These are phyloP conservation scores for Elsinoe australis DNA, from an alignment of 2,329 filamentous ascomycete genomes.

Conservation along the genomic window DNA sequence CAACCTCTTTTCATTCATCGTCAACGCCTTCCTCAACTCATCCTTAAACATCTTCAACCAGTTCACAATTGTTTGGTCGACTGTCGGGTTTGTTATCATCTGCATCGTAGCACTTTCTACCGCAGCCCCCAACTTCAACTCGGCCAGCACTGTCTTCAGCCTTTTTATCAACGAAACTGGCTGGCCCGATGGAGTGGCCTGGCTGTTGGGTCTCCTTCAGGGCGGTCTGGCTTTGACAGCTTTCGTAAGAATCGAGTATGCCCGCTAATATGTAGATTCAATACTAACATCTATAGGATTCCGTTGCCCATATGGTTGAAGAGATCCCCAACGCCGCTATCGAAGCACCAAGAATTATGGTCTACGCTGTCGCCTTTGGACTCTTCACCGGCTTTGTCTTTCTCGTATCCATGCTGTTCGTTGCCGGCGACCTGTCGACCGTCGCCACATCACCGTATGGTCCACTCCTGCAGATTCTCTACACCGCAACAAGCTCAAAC, in stretches of 20 bases:
- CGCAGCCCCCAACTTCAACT: slow-evolving; percentile 57
- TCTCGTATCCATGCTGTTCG: slow-evolving; percentile 31
- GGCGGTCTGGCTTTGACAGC: slow-evolving; percentile 36
- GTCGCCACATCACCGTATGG: slow-evolving; percentile 29
- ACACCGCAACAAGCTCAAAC: slow-evolving; percentile 29
- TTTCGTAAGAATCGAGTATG: slow-evolving; percentile 27
- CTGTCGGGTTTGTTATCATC: slow-evolving; percentile 61
- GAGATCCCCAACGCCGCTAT: slow-evolving; percentile 32
- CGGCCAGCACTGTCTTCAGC: slow-evolving; percentile 57
- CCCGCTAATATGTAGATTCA: neutral
- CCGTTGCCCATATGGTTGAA: slow-evolving; percentile 44
- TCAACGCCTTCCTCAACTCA: slow-evolving; percentile 59
- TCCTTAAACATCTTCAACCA: slow-evolving; percentile 60
- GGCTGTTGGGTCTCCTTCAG: slow-evolving; percentile 39
- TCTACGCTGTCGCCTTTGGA: slow-evolving; percentile 32
- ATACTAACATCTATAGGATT: slow-evolving; percentile 29
- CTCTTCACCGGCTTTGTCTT: slow-evolving; percentile 33
- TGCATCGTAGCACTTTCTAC: slow-evolving; percentile 62
- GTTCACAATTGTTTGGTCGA: slow-evolving; percentile 62
- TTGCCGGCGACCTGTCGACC: slow-evolving; percentile 28
- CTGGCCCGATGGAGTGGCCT: slow-evolving; percentile 34
- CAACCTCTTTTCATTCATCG: slow-evolving; percentile 51
- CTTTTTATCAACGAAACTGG: slow-evolving; percentile 54
- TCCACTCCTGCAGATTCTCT: slow-evolving; percentile 31
- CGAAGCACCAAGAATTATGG: slow-evolving; percentile 32